phyloP scores from a whole-genome alignment of 192 early-diverging fungal genomes.

The Backusella westeae region DNA sequence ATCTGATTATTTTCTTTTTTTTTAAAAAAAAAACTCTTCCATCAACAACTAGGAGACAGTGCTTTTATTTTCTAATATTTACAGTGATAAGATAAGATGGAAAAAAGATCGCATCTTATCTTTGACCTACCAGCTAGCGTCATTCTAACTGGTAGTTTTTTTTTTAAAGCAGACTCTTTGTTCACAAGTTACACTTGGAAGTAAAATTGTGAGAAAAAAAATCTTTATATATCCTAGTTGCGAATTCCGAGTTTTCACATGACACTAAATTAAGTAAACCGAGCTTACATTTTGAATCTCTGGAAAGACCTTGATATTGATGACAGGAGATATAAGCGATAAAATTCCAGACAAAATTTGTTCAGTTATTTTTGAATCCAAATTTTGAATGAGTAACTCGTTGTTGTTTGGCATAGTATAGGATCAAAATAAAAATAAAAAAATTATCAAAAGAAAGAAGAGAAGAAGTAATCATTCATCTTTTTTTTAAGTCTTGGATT shows the following conservation, averaged over 20 bases:
- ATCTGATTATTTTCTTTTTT: neutral
- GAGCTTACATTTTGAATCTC: neutral
- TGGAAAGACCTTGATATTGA: neutral
- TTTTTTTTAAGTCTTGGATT: neutral
- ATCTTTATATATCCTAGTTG: neutral
- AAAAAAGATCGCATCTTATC: neutral
- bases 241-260: neutral
- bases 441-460: neutral
- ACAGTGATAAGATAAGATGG: neutral
- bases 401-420: neutral
- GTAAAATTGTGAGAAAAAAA: neutral
- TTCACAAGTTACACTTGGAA: neutral
- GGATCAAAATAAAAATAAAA: neutral
- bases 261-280: neutral
- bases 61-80: neutral
- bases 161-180: neutral
- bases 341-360: neutral
- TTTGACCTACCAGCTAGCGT: neutral
- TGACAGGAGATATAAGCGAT: neutral
- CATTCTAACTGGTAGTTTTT: neutral
- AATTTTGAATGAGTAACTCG: neutral
- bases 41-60: neutral
- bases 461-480: neutral
- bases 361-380: neutral
- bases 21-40: neutral